Conservation (phyloP, 2,329 filamentous ascomycete species). For the Xylaria sp. region DNA sequence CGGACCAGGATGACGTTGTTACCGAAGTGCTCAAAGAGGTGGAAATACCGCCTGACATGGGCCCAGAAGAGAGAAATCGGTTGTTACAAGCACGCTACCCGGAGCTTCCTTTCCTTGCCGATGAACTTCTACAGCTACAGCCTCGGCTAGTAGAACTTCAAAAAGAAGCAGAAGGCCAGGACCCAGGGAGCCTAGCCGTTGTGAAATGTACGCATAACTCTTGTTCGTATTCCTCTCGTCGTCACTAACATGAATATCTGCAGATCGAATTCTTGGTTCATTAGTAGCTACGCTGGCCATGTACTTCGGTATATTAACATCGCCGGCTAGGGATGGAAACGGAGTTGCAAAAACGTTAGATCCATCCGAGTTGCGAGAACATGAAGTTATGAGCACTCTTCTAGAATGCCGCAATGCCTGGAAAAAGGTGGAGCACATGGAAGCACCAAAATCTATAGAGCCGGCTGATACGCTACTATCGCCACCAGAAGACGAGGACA, state of each 20-base stretch:
- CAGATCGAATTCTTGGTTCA: constrained; percentile 77
- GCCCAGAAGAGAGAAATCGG: constrained; percentile 75
- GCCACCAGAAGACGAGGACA: constrained; percentile 46
- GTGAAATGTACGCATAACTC: constrained; percentile 65
- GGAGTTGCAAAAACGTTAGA: constrained; percentile 69
- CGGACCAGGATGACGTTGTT: constrained; percentile 69
- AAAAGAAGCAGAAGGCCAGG: constrained; percentile 64
- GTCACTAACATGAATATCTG: constrained; percentile 11
- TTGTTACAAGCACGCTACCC: constrained; percentile 86
- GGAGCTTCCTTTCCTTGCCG: constrained; percentile 86
- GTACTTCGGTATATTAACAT: constrained; percentile 95
- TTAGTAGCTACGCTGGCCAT: constrained; percentile 89
- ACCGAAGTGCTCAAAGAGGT: constrained; percentile 88
- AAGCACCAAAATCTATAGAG: constrained; percentile 53
- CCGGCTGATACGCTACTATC: constrained; percentile 38
- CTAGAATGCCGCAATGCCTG: constrained; percentile 84
- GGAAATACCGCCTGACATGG: constrained; percentile 83
- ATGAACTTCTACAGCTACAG: constrained; percentile 81
- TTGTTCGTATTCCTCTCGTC: neutral
- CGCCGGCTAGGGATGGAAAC: constrained; percentile 71
- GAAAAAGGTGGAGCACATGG: constrained; percentile 76
- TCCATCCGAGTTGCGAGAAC: constrained; percentile 84
- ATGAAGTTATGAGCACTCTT: constrained; percentile 88
- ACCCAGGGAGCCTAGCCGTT: constrained; percentile 65
- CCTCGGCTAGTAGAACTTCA: constrained; percentile 69